phyloP scores from a whole-genome alignment of 2,329 filamentous ascomycete species.

The Curvularia sp. region DNA sequence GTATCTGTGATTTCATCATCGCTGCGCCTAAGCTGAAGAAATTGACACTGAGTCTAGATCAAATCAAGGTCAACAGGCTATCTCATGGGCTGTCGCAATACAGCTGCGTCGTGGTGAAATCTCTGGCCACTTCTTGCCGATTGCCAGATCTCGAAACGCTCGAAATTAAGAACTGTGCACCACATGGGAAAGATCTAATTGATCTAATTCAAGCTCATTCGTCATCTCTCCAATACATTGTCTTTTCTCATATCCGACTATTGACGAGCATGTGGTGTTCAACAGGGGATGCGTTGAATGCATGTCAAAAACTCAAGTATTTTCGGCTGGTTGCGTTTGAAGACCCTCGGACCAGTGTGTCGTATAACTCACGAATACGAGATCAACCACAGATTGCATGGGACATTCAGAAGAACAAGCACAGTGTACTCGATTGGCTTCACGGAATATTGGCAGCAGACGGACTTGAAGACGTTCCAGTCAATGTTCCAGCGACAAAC shows the following conservation, averaged over 20 bases:
- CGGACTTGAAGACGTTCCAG: background rate
- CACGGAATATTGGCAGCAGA: background rate
- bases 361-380: constrained; percentile 3
- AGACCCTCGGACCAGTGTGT: constrained; percentile 4
- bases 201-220: constrained; percentile 26
- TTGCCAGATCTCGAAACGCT: constrained; percentile 22
- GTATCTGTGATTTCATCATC: constrained; percentile 30
- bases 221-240: constrained; percentile 19
- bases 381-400: constrained; percentile 15
- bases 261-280: constrained; percentile 28
- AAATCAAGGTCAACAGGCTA: background rate
- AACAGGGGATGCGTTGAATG: constrained; percentile 19
- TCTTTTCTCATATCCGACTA: constrained; percentile 23
- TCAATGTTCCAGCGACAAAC: background rate
- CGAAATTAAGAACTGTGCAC: constrained; percentile 26
- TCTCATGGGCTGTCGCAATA: constrained; percentile 19
- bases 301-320: constrained; percentile 4
- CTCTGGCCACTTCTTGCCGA: constrained; percentile 22
- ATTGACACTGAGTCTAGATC: constrained; percentile 33
- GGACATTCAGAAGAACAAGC: background rate
- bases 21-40: constrained; percentile 25
- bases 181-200: constrained; percentile 26
- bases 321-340: constrained; percentile 17
- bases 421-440: background rate
- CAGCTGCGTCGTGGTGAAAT: constrained; percentile 27